Evolutionary conservation across 1,284 basidiomycete genomes (phyloP), one percentile per base, ranked within the genome.

Genomic region (Stereum hirsutum): DNA sequence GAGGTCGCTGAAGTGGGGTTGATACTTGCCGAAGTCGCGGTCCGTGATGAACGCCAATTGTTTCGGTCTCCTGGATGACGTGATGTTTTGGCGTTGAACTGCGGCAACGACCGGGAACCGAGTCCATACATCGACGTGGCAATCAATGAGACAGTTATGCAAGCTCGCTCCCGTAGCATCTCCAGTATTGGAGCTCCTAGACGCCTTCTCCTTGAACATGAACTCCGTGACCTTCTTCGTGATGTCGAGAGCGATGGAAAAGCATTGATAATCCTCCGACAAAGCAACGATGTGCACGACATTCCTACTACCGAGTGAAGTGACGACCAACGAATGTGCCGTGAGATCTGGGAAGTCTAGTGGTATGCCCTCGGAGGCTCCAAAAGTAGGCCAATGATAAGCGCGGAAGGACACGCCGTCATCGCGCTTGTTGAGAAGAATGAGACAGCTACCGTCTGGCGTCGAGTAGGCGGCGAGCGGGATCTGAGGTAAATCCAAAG

Each of bases 71-170:
- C 53, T 49, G 2, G 61, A 63, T 0, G 65, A 61, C 0, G 61
- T 58, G 15, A 72, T 66, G 0, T 68, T 71, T 28, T 69, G 61
- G 3, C 74, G 63, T 33, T 64, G 65, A 25, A 81, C 65, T 0
- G 75, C 74, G 1, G 78, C 63, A 0, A 74, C 50, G 6, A 81
- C 76, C 0, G 79, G 78, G 51, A 76, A 81, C 2, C 76, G 70
- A 3, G 68, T 74, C 78, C 78, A 81, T 34, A 78, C 70, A n/a
- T 81, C 77, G 0, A 64, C 53, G 44, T 77, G 69, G 42, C 75
- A 78, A 45, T 78, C 74, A 6, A 81, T 57, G 6, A 81, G 56
- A 38, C 64, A 69, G 41, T 79, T 78, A 48, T 75, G 66, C n/a
- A n/a, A n/a, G n/a, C n/a, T n/a, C n/a, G n/a, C n/a, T n/a, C n/a